These are phyloP conservation scores for Jaltomata sinuosa DNA, from an alignment of 257 asterid species.

Conservation along the genomic window DNA sequence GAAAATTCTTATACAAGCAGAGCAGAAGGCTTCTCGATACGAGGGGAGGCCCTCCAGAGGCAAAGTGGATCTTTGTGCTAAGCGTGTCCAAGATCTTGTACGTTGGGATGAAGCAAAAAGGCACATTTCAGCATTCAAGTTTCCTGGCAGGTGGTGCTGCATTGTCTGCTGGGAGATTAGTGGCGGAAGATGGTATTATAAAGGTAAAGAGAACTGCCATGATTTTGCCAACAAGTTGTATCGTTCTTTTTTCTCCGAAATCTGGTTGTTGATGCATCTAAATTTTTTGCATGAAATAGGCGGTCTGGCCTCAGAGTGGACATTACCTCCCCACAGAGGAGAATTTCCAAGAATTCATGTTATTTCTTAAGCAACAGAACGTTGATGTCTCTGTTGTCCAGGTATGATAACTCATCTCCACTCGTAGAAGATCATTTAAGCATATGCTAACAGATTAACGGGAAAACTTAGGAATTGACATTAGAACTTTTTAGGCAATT, in stretches of 20 bases:
- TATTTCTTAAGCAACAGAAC: constrained; percentile 40
- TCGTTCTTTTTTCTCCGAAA: background rate
- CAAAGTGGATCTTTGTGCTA: constrained; percentile 83
- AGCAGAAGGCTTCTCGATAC: constrained; percentile 56
- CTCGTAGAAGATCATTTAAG: background rate
- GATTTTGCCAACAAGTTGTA: background rate
- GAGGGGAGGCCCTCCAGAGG: constrained; percentile 48
- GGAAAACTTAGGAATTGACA: background rate
- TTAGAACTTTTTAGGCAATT: background rate
- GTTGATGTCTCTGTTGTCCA: constrained; percentile 56
- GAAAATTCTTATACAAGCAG: constrained; percentile 48
- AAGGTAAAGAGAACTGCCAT: constrained; percentile 33
- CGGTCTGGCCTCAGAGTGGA: constrained; percentile 97
- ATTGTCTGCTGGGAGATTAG: constrained; percentile 76
- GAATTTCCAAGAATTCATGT: constrained; percentile 70
- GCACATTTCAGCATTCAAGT: constrained; percentile 86
- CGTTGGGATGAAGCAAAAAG: constrained; percentile 70
- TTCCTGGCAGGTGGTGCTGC: constrained; percentile 95
- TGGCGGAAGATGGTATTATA: constrained; percentile 60
- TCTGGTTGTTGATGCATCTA: background rate
- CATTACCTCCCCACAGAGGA: constrained; percentile 95
- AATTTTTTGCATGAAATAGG: constrained; percentile 23
- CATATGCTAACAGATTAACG: background rate
- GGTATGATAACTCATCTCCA: constrained; percentile 24
- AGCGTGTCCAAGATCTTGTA: constrained; percentile 54